Percentiles rank a stretch among this genome's conserved stretches.
These are phyloP conservation scores for Mycena albidolilacea DNA, from an alignment of 768 basidiomycete genomes.

Conservation along the genomic window DNA sequence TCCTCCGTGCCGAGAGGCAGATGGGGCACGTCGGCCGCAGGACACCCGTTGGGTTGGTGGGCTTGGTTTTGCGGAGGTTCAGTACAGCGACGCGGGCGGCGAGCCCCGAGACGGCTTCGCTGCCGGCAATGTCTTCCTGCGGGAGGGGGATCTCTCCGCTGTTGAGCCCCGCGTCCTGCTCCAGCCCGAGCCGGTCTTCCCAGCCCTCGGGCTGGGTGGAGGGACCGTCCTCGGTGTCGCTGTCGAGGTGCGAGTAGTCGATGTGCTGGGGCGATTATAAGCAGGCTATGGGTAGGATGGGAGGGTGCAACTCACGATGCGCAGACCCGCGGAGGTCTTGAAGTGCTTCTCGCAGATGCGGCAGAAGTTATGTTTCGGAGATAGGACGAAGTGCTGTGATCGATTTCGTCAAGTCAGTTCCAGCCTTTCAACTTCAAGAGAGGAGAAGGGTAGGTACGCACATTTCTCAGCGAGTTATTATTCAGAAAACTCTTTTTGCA, in stretches of 20 bases:
- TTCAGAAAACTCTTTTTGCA: slow-evolving; percentile 51
- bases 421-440: background rate
- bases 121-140: slow-evolving; percentile 10
- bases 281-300: background rate
- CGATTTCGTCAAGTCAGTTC: background rate
- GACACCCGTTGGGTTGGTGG: slow-evolving; percentile 18
- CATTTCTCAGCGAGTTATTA: slow-evolving; percentile 49
- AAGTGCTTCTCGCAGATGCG: slow-evolving; percentile 48
- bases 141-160: slow-evolving; percentile 41
- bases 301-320: slow-evolving; percentile 34
- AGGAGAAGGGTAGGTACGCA: slow-evolving; percentile 30
- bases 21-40: slow-evolving; percentile 46
- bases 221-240: slow-evolving; percentile 42
- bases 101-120: background rate
- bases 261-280: slow-evolving; percentile 39
- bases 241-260: slow-evolving; percentile 48
- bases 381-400: slow-evolving; percentile 48
- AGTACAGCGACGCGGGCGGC: slow-evolving; percentile 3
- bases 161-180: slow-evolving; percentile 42
- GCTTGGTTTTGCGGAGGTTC: slow-evolving; percentile 12
- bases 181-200: slow-evolving; percentile 48
- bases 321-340: slow-evolving; percentile 46
- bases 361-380: slow-evolving; percentile 50
- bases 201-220: slow-evolving; percentile 45
- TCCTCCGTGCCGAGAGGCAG: slow-evolving; percentile 44